These are phyloP conservation scores for Penicillium flavigenum DNA, from an alignment of 495 filamentous ascomycete species.

Conservation along the genomic window DNA sequence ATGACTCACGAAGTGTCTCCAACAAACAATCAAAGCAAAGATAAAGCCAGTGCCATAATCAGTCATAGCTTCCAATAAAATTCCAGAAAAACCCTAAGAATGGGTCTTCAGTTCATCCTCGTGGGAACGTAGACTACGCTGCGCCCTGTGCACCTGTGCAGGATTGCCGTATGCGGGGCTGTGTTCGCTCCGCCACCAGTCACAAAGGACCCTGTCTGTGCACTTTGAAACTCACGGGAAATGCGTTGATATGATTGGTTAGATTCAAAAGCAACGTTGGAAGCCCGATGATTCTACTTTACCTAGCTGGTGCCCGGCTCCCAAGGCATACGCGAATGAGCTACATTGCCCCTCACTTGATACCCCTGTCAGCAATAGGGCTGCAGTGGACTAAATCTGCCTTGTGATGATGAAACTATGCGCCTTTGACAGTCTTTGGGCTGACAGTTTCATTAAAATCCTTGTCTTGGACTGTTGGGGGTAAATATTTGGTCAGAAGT, in stretches of 20 bases:
- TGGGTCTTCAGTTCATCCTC: background rate
- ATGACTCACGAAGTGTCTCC: background rate
- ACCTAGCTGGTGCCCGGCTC: background rate
- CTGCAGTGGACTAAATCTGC: background rate
- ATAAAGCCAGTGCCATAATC: background rate
- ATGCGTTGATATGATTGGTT: background rate
- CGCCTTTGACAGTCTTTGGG: background rate
- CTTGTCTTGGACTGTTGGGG: background rate
- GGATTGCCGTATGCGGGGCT: background rate
- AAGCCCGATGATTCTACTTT: background rate
- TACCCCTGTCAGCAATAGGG: background rate
- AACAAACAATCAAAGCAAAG: background rate
- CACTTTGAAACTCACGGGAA: background rate
- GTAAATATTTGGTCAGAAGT: background rate
- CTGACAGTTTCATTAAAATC: background rate
- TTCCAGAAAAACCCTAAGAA: background rate
- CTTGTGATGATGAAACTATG: background rate
- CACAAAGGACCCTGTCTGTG: background rate
- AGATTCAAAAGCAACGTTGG: background rate
- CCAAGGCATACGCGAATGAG: background rate
- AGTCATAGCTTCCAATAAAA: background rate
- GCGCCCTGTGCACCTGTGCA: background rate
- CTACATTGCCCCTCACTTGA: background rate
- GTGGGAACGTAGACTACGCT: background rate
- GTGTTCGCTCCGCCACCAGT: slow-evolving; percentile 1